Conservation (phyloP, 805 yeast species). For the Spathaspora arborariae region DNA sequence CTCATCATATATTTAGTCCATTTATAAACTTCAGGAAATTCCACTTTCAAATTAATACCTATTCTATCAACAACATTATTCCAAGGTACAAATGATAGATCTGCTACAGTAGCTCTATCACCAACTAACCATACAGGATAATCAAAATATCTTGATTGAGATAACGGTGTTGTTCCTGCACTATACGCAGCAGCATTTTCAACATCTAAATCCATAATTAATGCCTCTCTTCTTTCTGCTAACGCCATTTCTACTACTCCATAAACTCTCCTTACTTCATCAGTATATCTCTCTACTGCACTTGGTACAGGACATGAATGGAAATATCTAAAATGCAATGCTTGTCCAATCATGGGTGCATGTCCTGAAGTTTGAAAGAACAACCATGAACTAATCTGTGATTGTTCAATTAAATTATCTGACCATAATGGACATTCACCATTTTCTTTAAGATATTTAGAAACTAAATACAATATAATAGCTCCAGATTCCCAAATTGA, state of each 20-base stretch:
- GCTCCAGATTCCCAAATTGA: constrained; percentile 96
- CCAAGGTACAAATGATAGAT: constrained; percentile 93
- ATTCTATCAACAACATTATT: constrained; percentile 91
- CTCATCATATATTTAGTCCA: constrained; percentile 97
- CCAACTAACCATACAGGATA: constrained; percentile 96
- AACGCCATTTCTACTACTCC: constrained; percentile 94
- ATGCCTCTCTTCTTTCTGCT: constrained; percentile 86
- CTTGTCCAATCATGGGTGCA: constrained; percentile 99
- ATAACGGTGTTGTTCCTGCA: constrained; percentile 82
- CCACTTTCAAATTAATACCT: constrained; percentile 81
- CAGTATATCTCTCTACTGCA: constrained; percentile 87
- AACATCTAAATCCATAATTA: constrained; percentile 82
- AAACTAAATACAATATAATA: constrained; percentile 76
- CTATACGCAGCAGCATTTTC: constrained; percentile 86
- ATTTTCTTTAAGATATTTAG: constrained; percentile 57
- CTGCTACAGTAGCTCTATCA: constrained; percentile 77
- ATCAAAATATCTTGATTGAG: constrained; percentile 82
- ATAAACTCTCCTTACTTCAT: constrained; percentile 88
- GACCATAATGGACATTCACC: constrained; percentile 79
- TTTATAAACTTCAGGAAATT: constrained; percentile 91
- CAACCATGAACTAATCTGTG: constrained; percentile 83
- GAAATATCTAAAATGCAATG: constrained; percentile 88
- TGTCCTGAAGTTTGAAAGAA: constrained; percentile 96
- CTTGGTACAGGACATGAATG: constrained; percentile 81
- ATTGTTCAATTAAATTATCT: constrained; percentile 70